phyloP scores from a whole-genome alignment of 352 stramenopile genomes.

The Phytophthora lateralis region DNA sequence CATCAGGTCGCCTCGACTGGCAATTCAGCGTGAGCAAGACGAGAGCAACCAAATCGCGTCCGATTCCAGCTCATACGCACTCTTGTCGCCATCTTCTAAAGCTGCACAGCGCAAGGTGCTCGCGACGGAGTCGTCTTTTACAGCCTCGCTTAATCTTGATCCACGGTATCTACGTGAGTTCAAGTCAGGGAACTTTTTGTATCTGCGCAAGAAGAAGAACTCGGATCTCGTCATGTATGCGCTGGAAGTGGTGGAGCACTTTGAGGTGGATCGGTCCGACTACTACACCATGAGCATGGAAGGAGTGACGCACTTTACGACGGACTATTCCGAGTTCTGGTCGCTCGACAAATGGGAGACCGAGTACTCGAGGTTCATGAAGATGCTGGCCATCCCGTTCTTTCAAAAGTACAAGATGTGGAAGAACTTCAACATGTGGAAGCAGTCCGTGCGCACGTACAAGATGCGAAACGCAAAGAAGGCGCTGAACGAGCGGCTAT shows the following conservation, averaged over 20 bases:
- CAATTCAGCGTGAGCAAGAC: slow-evolving; percentile 26
- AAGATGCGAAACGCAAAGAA: slow-evolving; percentile 91
- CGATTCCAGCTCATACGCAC: slow-evolving; percentile 7
- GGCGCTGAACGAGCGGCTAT: slow-evolving; percentile 82
- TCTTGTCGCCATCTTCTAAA: slow-evolving; percentile 39
- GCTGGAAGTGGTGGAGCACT: slow-evolving; percentile 84
- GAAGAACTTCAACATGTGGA: slow-evolving; percentile 96
- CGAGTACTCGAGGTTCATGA: slow-evolving; percentile 92
- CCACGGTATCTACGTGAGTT: slow-evolving; percentile 79
- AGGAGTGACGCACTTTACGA: slow-evolving; percentile 93
- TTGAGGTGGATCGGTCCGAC: slow-evolving; percentile 78
- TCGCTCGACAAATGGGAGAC: slow-evolving; percentile 92
- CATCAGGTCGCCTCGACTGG: slow-evolving; percentile 13
- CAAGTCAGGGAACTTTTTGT: slow-evolving; percentile 82
- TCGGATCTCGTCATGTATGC: slow-evolving; percentile 83
- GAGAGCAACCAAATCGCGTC: slow-evolving; percentile 18
- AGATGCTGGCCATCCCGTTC: slow-evolving; percentile 91
- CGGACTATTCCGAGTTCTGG: slow-evolving; percentile 90
- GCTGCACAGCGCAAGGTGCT: slow-evolving; percentile 32
- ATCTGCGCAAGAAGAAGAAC: slow-evolving; percentile 69
- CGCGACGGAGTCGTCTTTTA: slow-evolving; percentile 58
- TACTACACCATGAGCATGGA: slow-evolving; percentile 95
- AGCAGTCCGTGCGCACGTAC: slow-evolving; percentile 77
- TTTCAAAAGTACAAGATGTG: slow-evolving; percentile 93
- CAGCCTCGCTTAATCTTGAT: slow-evolving; percentile 75